Percentiles rank a stretch among this genome's conserved stretches.
phyloP scores from a whole-genome alignment of 2,329 filamentous ascomycete genomes.

The Fusarium pseudonygamai region DNA sequence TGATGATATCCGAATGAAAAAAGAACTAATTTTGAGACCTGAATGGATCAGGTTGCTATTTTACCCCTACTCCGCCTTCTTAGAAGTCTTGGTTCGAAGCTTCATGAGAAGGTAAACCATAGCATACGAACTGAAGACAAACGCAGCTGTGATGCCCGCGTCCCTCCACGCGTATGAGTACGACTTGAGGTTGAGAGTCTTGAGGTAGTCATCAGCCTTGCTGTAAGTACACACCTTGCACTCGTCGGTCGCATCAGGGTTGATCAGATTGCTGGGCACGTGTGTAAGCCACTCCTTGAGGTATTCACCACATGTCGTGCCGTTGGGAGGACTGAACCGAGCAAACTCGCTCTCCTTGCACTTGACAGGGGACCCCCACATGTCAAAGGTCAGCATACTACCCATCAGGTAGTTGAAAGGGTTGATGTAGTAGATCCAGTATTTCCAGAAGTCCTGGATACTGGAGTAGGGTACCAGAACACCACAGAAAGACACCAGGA shows the following conservation, averaged over 20 bases:
- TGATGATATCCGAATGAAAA: neutral
- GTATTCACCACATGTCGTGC: conserved; percentile 67
- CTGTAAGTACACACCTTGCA: conserved; percentile 71
- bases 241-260: conserved; percentile 63
- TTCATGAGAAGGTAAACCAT: conserved; percentile 59
- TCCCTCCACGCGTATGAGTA: conserved; percentile 75
- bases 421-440: conserved; percentile 71
- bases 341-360: conserved; percentile 62
- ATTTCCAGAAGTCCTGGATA: conserved; percentile 73
- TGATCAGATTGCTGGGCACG: conserved; percentile 62
- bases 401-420: conserved; percentile 71
- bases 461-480: conserved; percentile 74
- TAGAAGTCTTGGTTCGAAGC: conserved; percentile 58
- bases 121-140: conserved; percentile 63
- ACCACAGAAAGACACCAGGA: conserved; percentile 77
- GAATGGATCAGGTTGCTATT: neutral
- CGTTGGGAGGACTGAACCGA: conserved; percentile 59
- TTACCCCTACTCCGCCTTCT: conserved; percentile 51
- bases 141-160: conserved; percentile 66
- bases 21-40: neutral
- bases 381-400: conserved; percentile 61
- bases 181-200: conserved; percentile 65
- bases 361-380: conserved; percentile 57
- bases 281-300: conserved; percentile 59
- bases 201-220: conserved; percentile 67